phyloP scores from a whole-genome alignment of 2,329 filamentous ascomycete species.

The Colletotrichum orbiculare region DNA sequence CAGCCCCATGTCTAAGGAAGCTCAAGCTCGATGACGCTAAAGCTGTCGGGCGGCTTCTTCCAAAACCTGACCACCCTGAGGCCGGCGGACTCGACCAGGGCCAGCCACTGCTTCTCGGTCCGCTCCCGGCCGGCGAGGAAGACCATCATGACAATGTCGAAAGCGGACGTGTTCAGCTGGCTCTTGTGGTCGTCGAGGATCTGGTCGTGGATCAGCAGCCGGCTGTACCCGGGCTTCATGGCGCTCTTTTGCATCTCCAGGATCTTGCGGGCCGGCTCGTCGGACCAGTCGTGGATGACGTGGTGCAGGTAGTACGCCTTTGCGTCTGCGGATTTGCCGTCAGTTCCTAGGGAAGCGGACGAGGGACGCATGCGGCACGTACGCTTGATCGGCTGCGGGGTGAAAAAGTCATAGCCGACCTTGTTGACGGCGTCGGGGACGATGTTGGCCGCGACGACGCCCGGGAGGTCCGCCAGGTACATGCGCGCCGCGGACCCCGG shows the following conservation, averaged over 20 bases:
- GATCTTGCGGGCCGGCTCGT: conserved; percentile 53
- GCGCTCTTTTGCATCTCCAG: conserved; percentile 54
- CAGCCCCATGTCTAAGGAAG: background rate
- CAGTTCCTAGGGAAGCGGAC: no score
- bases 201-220: conserved; percentile 51
- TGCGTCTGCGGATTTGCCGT: conserved; percentile 40
- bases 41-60: conserved; percentile 18
- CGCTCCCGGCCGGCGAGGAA: conserved; percentile 10
- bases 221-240: conserved; percentile 54
- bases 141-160: conserved; percentile 19
- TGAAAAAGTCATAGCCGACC: conserved; percentile 52
- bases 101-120: conserved; percentile 26
- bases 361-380: no score
- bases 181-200: conserved; percentile 46
- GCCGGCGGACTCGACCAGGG: conserved; percentile 19
- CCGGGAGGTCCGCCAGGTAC: conserved; percentile 19
- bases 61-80: conserved; percentile 22
- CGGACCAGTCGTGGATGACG: conserved; percentile 67
- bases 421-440: conserved; percentile 10
- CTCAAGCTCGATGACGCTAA: conserved; percentile 19
- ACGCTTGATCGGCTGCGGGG: conserved; percentile 47
- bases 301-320: conserved; percentile 64
- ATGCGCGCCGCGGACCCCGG: conserved; percentile 11
- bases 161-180: background rate
- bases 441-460: conserved; percentile 9